Evolutionary conservation across 495 filamentous ascomycete species (phyloP), one percentile per base, ranked within the genome.

Genomic region (Corynascus novoguineensis): DNA sequence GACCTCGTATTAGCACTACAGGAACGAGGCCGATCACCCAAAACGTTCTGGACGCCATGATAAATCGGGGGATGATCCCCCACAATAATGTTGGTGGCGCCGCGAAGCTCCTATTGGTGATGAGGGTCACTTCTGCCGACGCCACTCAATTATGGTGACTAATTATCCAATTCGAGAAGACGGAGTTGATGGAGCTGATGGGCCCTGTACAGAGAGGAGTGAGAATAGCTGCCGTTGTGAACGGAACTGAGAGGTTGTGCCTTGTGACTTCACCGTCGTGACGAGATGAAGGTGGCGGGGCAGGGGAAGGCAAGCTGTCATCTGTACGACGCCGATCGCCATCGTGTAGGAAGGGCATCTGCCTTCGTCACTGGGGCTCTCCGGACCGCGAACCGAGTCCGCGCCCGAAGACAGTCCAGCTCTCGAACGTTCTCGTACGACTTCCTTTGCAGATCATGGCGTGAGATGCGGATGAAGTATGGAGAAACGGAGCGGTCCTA

Each of bases 401-500:
- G 50, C 37, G 50, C 25, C 8, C 25, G 19, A 17, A 19, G 32
- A 38, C 8, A 22, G 37, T 5, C n/a, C n/a, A n/a, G n/a, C n/a
- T n/a, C n/a, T n/a, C n/a, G n/a, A n/a, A n/a, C n/a, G n/a, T n/a
- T n/a, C 1, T 27, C 10, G 5, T 24, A 37, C 34, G 12, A 6
- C 6, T 12, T 5, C 10, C 22, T 6, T 28, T 8, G 31, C 28
- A 11, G 22, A 50, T 19, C n/a, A 21, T 41, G 37, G 1, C 15
- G 7, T 21, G 37, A 5, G 21, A 9, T 17, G n/a, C 4, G 21
- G 37, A 41, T 41, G 37, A 17, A n/a, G n/a, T 9, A 41, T 37
- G 34, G 21, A 38, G 38, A 38, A 46, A 40, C 54, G 54, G 54
- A 50, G 45, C 54, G 54, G 35, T 41, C 54, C 54, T 49, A 50